Percentiles rank a stretch among this genome's conserved stretches.
These are phyloP conservation scores for Fraxinus quadrangulata DNA, from an alignment of 257 asterid genomes.

Conservation along the genomic window DNA sequence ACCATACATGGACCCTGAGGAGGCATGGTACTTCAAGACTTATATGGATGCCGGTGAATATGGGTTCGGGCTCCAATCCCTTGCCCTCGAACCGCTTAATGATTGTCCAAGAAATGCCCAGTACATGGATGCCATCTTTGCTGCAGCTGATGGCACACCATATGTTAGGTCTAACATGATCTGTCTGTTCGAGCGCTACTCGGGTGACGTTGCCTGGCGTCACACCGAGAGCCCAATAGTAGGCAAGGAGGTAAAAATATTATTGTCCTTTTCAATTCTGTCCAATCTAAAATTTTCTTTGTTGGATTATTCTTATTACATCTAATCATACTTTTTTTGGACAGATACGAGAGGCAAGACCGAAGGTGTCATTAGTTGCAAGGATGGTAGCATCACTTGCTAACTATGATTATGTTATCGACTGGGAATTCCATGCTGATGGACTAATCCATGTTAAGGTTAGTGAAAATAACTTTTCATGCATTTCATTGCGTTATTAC, in stretches of 20 bases:
- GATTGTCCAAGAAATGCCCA: constrained; percentile 73
- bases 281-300: neutral
- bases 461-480: neutral
- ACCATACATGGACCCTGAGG: constrained; percentile 86
- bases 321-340: neutral
- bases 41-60: constrained; percentile 89
- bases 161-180: constrained; percentile 56
- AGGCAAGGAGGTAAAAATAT: constrained; percentile 39
- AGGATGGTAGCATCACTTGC: constrained; percentile 72
- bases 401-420: constrained; percentile 71
- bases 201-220: constrained; percentile 74
- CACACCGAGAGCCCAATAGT: constrained; percentile 60
- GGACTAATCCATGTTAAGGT: constrained; percentile 75
- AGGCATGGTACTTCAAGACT: constrained; percentile 76
- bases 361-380: constrained; percentile 59
- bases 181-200: constrained; percentile 70
- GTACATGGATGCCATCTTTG: constrained; percentile 69
- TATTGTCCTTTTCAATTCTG: neutral
- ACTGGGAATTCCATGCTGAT: constrained; percentile 84
- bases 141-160: constrained; percentile 69
- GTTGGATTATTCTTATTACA: neutral
- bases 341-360: constrained; percentile 68
- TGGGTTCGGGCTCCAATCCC: constrained; percentile 67
- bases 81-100: constrained; percentile 70
- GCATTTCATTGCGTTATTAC: neutral